phyloP scores from a whole-genome alignment of 2,329 filamentous ascomycete species.

The Epichloe festucae region DNA sequence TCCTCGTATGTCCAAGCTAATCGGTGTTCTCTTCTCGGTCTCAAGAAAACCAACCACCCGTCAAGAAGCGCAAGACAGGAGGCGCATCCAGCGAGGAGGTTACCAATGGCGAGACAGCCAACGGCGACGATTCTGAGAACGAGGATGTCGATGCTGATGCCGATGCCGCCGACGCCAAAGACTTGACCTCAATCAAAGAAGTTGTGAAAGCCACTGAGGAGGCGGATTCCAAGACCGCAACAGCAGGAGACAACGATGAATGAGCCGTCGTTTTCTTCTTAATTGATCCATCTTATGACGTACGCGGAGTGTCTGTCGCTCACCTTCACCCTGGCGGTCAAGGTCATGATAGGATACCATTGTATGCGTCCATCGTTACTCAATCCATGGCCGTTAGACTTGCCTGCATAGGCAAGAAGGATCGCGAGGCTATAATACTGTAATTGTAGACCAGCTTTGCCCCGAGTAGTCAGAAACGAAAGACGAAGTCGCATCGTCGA shows the following conservation, averaged over 20 bases:
- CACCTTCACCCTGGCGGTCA: neutral
- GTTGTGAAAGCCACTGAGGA: conserved; percentile 13
- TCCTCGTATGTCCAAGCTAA: neutral
- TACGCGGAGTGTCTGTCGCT: neutral
- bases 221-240: conserved; percentile 16
- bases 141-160: conserved; percentile 20
- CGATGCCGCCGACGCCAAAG: conserved; percentile 9
- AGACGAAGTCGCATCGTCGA: neutral
- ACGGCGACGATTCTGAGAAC: conserved; percentile 14
- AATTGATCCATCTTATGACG: neutral
- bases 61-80: conserved; percentile 39
- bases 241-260: conserved; percentile 19
- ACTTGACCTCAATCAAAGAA: conserved; percentile 14
- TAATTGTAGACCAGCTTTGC: conserved; percentile 2
- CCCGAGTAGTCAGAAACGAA: neutral
- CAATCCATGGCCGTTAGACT: neutral
- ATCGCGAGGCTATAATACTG: neutral
- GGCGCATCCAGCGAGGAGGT: conserved; percentile 17
- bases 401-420: neutral
- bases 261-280: conserved; percentile 1
- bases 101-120: conserved; percentile 22
- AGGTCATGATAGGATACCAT: neutral
- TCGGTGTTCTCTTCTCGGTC: neutral
- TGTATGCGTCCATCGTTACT: neutral
- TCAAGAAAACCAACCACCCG: conserved; percentile 29